phyloP scores from a whole-genome alignment of 371 early-diverging fungal species.

The Chytridium lagenaria region DNA sequence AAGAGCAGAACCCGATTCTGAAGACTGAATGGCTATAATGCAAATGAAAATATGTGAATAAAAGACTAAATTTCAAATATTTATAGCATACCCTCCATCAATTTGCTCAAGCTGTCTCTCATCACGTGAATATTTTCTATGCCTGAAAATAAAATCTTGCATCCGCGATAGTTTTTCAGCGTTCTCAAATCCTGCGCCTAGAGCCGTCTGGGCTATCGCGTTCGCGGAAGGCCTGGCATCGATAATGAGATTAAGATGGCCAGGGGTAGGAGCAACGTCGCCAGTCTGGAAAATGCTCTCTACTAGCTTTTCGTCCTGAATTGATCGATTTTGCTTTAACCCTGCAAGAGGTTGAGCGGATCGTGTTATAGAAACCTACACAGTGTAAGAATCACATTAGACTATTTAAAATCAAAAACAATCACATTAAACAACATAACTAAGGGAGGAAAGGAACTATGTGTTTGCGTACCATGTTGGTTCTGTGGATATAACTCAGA shows the following conservation, averaged over 20 bases:
- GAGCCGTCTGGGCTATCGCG: constrained; percentile 90
- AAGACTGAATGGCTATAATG: constrained; percentile 37
- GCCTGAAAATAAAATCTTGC: constrained; percentile 83
- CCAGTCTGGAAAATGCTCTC: constrained; percentile 80
- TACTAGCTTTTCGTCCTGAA: constrained; percentile 96
- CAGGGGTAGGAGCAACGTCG: constrained; percentile 27
- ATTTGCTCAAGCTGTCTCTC: constrained; percentile 82
- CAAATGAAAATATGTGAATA: background rate
- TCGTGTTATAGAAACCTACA: constrained; percentile 87
- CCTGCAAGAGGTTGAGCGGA: constrained; percentile 96
- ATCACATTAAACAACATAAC: background rate
- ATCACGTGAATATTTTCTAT: constrained; percentile 98
- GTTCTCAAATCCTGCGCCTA: constrained; percentile 94
- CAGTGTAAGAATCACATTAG: constrained; percentile 5
- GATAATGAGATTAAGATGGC: constrained; percentile 75
- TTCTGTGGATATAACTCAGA: constrained; percentile 83
- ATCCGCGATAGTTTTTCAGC: constrained; percentile 90
- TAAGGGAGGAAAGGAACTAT: too few species aligned
- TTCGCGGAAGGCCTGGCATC: constrained; percentile 95
- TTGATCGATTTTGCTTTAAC: constrained; percentile 87
- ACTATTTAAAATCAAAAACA: constrained; percentile 4
- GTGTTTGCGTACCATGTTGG: constrained; percentile 64
- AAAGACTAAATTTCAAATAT: background rate
- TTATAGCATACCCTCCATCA: constrained; percentile 75
- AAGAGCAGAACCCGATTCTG: constrained; percentile 41